A percentile compares a stretch with the other conserved stretches of the same genome.
Conservation (phyloP, 2,329 filamentous ascomycete genomes). For the Lojkania enalia region DNA sequence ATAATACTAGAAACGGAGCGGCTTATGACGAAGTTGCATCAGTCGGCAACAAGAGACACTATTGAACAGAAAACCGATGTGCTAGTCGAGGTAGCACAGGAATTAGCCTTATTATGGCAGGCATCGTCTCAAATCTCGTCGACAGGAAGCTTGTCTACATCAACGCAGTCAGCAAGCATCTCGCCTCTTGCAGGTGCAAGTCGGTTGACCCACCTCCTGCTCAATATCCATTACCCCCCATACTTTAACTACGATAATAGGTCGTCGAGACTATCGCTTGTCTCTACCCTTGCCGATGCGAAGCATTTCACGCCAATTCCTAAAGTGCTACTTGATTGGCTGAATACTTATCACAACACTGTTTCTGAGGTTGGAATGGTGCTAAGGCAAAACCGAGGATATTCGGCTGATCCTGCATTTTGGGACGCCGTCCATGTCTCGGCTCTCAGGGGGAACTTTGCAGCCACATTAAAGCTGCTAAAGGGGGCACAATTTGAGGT, state of each 20-base stretch:
- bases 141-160: conserved; percentile 17
- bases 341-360: conserved; percentile 73
- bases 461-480: conserved; percentile 68
- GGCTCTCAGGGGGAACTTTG: conserved; percentile 74
- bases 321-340: conserved; percentile 80
- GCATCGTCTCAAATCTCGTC: conserved; percentile 43
- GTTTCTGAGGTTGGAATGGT: conserved; percentile 69
- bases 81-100: conserved; percentile 31
- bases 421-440: conserved; percentile 78
- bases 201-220: conserved; percentile 75
- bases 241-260: conserved; percentile 28
- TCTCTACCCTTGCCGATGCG: conserved; percentile 26
- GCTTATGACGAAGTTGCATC: conserved; percentile 55
- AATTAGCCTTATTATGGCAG: conserved; percentile 54
- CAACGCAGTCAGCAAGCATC: conserved; percentile 50
- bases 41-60: conserved; percentile 36
- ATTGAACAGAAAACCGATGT: conserved; percentile 33
- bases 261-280: conserved; percentile 29
- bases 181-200: conserved; percentile 72
- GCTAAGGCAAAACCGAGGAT: conserved; percentile 66
- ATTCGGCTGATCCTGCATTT: conserved; percentile 75
- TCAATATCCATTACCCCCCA: conserved; percentile 73
- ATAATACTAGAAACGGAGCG: conserved; percentile 77
- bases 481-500: conserved; percentile 76
- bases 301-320: conserved; percentile 61